These are phyloP conservation scores for Cladosporium velox DNA, from an alignment of 2,329 filamentous ascomycete genomes.

Conservation along the genomic window DNA sequence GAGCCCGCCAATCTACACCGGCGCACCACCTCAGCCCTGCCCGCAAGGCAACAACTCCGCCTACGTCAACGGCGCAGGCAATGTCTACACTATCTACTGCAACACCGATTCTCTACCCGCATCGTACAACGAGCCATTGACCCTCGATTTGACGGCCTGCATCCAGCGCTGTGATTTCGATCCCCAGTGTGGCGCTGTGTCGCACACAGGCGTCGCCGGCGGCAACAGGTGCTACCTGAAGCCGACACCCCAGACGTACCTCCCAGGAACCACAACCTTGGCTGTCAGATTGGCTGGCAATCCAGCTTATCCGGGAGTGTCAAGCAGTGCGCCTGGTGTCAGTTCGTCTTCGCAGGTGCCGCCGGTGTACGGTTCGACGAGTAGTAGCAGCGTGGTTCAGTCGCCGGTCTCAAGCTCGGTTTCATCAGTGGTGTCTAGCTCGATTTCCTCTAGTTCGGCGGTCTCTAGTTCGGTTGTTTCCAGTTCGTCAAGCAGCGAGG, in stretches of 20 bases:
- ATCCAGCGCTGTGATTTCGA: slow-evolving; percentile 18
- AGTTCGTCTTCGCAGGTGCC: not conserved
- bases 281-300: slow-evolving; percentile 7
- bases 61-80: slow-evolving; percentile 21
- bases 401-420: not conserved
- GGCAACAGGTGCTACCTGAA: slow-evolving; percentile 13
- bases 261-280: not conserved
- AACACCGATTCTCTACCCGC: slow-evolving; percentile 1
- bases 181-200: slow-evolving; percentile 11
- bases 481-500: slow-evolving; percentile 8
- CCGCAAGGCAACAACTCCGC: slow-evolving; percentile 22
- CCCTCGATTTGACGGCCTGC: not conserved
- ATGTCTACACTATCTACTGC: slow-evolving; percentile 23
- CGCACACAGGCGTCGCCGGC: not conserved
- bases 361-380: not conserved
- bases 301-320: not conserved
- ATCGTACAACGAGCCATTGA: not conserved
- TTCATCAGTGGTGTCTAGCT: not conserved
- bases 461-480: not conserved
- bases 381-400: not conserved
- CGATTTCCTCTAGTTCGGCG: not conserved
- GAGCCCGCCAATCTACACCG: slow-evolving; percentile 12
- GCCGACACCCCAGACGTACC: not conserved
- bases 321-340: not conserved
- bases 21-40: slow-evolving; percentile 14